Base-by-base conservation (phyloP, 805 yeast genomes). In the Zygotorulaspora chibaensis region DNA sequence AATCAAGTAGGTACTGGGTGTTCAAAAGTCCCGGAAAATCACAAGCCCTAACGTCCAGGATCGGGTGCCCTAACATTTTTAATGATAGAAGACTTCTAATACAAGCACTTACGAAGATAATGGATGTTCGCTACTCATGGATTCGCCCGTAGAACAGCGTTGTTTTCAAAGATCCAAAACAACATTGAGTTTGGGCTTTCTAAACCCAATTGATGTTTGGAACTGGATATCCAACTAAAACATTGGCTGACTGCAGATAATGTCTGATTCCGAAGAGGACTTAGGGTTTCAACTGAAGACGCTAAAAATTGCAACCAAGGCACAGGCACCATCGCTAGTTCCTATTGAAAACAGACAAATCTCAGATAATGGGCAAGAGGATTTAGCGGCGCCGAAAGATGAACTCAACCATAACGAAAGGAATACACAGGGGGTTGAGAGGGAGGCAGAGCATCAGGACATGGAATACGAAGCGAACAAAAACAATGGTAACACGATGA, bases 211-310 rank as follows among this genome's bases (percentile, higher is more conserved):
- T 29, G 16, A 39, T 39, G 42, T 39, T n/a, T 28, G 42, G 29
- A n/a, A 28, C 10, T 29, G 13, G 35, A 39, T 20, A 20, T 20
- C 8, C 26, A 29, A 28, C 18, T n/a, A 34, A n/a, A 17, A 12
- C 13, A 2, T 25, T 23, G 2, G 42, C 11, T 17, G 27, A n/a
- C 23, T 11, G 35, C 27, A 28, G 17, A 28, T 12, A 18, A 55
- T 51, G 55, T 49, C 55, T 12, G 56, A 56, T 28, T 43, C 54
- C 18, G 59, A 54, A 20, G 59, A 57, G 23, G 66, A 55, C 44
- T 43, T 63, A 26, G 64, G 58, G 10, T n/a, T 57, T 11, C 53
- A 54, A 27, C 44, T 63, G 43, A 61, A 54, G 45, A 60, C 60
- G 30, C 48, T 61, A 16, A 61, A 58, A 43, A 48, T 62, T 11